Base-by-base conservation (phyloP, 352 stramenopile genomes). In the Peronospora belbahrii region DNA sequence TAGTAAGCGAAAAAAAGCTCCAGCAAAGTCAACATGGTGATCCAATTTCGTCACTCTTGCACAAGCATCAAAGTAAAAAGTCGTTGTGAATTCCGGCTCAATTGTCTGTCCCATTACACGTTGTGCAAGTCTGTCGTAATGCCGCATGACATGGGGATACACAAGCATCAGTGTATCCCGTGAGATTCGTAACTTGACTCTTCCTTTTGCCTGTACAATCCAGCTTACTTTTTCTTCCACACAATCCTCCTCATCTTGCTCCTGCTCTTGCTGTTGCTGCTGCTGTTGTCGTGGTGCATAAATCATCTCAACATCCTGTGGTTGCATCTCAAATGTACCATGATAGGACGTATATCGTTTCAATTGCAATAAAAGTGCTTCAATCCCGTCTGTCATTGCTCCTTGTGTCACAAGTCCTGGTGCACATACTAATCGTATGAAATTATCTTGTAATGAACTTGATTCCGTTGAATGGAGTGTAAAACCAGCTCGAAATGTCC, bases 321-420 rank as follows among this genome's bases (percentile, higher is more conserved):
- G 34, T 7, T 44, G 38, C 23, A 85, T 47, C 42, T 76, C 66
- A 34, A 82, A 72, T 4, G 70, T 59, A 4, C 70, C 58, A 41
- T 87, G 73, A 38, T 85, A 87, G 23, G 75, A 87, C 15, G 75
- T 72, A 38, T 85, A 87, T 8, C 75, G 57, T 52, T 87, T 83
- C 2, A 87, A 45, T 50, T 87, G 75, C 7, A 83, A 48, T 27
- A 83, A 47, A 13, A 87, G 52, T 4, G 72, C 75, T 1, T 60
- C 53, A 28, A 63, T 30, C 0, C 58, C 53, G 32, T 87, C 70
- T 7, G 64, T 46, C 17, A 53, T 70, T 1, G 47, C 31, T 13
- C 48, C 48, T 33, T 70, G 48, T 7, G 48, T 54, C 0, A 74
- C 52, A 1, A 77, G 46, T 2, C 54, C 42, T 2, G 63, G 55